Percentiles rank a stretch among this genome's conserved stretches.
Conservation (phyloP, 129 eudicot genomes). For the Deinandra increscens region DNA sequence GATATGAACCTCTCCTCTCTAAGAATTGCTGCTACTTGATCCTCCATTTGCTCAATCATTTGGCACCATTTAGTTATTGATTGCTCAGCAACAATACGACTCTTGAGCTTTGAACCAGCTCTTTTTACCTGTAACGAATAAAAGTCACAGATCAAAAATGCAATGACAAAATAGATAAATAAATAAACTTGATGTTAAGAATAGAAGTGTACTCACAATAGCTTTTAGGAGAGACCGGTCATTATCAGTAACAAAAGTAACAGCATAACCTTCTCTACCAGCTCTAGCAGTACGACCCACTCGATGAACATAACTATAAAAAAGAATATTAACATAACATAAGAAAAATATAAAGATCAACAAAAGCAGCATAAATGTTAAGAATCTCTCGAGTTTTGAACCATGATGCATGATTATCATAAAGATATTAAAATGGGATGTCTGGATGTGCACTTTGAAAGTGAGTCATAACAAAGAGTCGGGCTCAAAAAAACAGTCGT, state of each 20-base stretch:
- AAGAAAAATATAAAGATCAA: not conserved
- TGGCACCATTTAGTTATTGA: slow-evolving; percentile 73
- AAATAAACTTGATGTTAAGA: not conserved
- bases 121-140: slow-evolving; percentile 58
- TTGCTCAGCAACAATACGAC: slow-evolving; percentile 82
- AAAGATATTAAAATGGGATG: not conserved
- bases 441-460: not conserved
- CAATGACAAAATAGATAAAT: not conserved
- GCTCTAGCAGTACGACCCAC: slow-evolving; percentile 99
- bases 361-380: not conserved
- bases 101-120: slow-evolving; percentile 80
- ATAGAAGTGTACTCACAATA: slow-evolving; percentile 51
- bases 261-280: slow-evolving; percentile 90
- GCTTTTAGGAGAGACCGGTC: slow-evolving; percentile 86
- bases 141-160: not conserved
- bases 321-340: not conserved
- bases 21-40: slow-evolving; percentile 69
- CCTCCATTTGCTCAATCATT: slow-evolving; percentile 86
- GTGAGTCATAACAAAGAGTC: not conserved
- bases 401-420: not conserved
- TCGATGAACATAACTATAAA: slow-evolving; percentile 84
- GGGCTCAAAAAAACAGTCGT: not conserved
- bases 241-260: slow-evolving; percentile 90
- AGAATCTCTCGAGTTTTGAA: slow-evolving; percentile 2
- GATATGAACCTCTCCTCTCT: slow-evolving; percentile 75